phyloP scores from a whole-genome alignment of 2,329 filamentous ascomycete species.

The Stylonectria norvegica region DNA sequence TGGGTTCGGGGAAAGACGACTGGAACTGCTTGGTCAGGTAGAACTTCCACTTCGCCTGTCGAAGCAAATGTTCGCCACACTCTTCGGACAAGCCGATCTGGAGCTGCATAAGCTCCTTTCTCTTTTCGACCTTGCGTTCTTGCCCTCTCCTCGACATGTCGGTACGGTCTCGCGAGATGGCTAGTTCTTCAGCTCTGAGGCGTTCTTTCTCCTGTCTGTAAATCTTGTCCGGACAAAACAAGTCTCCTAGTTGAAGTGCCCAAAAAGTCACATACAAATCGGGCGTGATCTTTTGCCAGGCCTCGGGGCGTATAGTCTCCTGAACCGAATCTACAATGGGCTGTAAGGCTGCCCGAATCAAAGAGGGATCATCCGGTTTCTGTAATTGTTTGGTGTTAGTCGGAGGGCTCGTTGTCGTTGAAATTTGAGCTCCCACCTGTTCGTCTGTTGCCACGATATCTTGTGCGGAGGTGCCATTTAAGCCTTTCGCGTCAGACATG shows the following conservation, averaged over 20 bases:
- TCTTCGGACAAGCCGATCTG: constrained; percentile 70
- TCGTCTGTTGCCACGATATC: constrained; percentile 29
- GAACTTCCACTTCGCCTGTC: constrained; percentile 63
- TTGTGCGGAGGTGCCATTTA: constrained; percentile 22
- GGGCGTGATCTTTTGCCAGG: constrained; percentile 68
- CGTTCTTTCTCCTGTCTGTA: constrained; percentile 74
- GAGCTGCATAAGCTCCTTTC: constrained; percentile 65
- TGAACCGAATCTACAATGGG: constrained; percentile 69
- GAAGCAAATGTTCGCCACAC: constrained; percentile 64
- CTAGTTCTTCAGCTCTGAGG: constrained; percentile 62
- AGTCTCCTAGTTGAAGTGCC: constrained; percentile 79
- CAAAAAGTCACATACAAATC: constrained; percentile 90
- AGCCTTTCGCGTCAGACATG: constrained; percentile 42
- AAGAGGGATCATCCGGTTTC: constrained; percentile 35
- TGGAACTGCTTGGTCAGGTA: constrained; percentile 73
- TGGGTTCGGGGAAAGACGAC: constrained; percentile 70
- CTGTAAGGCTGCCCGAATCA: constrained; percentile 49
- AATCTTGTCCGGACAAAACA: constrained; percentile 70
- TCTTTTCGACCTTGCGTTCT: constrained; percentile 62
- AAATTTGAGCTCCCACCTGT: constrained; percentile 29
- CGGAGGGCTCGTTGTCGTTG: constrained; percentile 9
- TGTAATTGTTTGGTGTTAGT: constrained; percentile 27
- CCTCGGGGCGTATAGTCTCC: constrained; percentile 55
- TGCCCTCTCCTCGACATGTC: constrained; percentile 67
- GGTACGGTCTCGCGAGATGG: constrained; percentile 66